Evolutionary conservation across 1,139 yeast species (phyloP).

Genomic region (Protomyces gravidus): DNA sequence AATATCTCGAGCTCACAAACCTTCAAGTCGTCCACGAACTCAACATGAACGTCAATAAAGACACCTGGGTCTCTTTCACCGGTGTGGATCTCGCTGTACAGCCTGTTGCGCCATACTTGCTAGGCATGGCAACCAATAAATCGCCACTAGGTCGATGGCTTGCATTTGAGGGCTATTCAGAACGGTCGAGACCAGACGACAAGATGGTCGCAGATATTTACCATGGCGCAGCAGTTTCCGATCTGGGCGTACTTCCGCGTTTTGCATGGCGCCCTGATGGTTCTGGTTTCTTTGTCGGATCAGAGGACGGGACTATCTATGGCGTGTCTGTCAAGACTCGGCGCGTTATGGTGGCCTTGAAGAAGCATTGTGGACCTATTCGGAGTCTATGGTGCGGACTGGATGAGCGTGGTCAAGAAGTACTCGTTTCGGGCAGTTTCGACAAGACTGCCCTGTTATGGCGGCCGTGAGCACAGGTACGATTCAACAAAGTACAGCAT

Average conservation of each 20-base stretch:
- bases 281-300: slow-evolving; percentile 40
- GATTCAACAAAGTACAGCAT: too few species aligned
- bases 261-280: slow-evolving; percentile 25
- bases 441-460: slow-evolving; percentile 35
- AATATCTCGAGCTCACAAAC: slow-evolving; percentile 42
- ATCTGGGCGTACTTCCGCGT: slow-evolving; percentile 36
- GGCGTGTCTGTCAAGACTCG: slow-evolving; percentile 41
- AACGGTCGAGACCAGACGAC: slow-evolving; percentile 35
- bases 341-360: slow-evolving; percentile 34
- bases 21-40: slow-evolving; percentile 47
- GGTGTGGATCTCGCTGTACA: slow-evolving; percentile 50
- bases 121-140: slow-evolving; percentile 60
- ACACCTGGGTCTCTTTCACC: slow-evolving; percentile 62
- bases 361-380: slow-evolving; percentile 42
- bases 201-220: slow-evolving; percentile 55
- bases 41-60: slow-evolving; percentile 71
- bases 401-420: slow-evolving; percentile 40
- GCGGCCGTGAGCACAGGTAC: too few species aligned
- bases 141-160: slow-evolving; percentile 69
- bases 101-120: slow-evolving; percentile 35
- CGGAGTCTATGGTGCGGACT: slow-evolving; percentile 47
- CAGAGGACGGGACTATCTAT: slow-evolving; percentile 64
- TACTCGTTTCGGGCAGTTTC: slow-evolving; percentile 48
- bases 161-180: slow-evolving; percentile 33
- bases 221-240: slow-evolving; percentile 66